phyloP scores from a whole-genome alignment of 345 rosid species.

The Aquilaria malaccensis region DNA sequence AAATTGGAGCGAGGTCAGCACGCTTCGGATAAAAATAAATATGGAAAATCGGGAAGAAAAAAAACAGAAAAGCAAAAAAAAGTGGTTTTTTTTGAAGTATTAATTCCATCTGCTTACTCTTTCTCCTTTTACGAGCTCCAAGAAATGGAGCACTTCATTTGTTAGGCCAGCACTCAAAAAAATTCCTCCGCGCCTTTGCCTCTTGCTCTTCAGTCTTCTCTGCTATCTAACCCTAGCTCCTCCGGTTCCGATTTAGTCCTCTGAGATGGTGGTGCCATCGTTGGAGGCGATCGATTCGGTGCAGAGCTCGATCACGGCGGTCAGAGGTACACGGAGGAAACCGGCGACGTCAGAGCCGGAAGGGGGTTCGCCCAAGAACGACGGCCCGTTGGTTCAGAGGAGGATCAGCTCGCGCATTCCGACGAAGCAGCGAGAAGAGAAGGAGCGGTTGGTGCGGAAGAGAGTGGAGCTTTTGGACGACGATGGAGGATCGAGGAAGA shows the following conservation, averaged over 20 bases:
- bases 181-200: too few relatives aligned
- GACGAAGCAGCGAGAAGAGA: constrained; percentile 29
- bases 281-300: constrained; percentile 10
- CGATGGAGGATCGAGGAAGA: constrained; percentile 2
- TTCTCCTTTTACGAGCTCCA: too few relatives aligned
- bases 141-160: too few relatives aligned
- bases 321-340: not conserved
- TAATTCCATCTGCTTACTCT: too few relatives aligned
- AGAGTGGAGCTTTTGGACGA: constrained; percentile 34
- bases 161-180: too few relatives aligned
- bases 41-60: too few relatives aligned
- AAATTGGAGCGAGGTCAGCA: too few relatives aligned
- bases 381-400: not conserved
- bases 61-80: too few relatives aligned
- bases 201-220: not conserved
- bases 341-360: not conserved
- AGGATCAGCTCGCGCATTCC: constrained; percentile 11
- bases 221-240: too few relatives aligned
- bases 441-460: constrained; percentile 35
- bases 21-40: too few relatives aligned
- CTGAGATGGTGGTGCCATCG: constrained; percentile 15
- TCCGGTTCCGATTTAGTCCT: not conserved
- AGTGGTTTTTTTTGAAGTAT: too few relatives aligned
- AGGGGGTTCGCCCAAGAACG: not conserved
- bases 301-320: constrained; percentile 1